A percentile compares a stretch with the other conserved stretches of the same genome.
Conservation (phyloP, 2,329 filamentous ascomycete species). For the Fusarium staphyleae region DNA sequence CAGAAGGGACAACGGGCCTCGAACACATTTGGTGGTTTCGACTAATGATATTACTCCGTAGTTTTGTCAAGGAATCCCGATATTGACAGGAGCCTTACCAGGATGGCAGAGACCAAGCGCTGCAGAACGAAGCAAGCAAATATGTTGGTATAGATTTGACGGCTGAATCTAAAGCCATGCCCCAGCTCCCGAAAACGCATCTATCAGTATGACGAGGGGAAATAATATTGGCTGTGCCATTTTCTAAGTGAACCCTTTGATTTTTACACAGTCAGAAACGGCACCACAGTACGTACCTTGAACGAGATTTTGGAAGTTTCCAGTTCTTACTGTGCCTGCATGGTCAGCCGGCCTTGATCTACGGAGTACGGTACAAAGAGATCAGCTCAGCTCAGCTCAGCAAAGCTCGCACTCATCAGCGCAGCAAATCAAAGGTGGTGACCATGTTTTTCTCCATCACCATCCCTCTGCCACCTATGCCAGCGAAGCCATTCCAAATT, state of each 20-base stretch:
- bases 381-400: not conserved
- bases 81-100: too few species aligned
- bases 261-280: not conserved
- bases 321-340: conserved; percentile 4
- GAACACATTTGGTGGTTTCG: too few species aligned
- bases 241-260: not conserved
- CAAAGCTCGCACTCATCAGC: not conserved
- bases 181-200: not conserved
- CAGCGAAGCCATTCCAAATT: not conserved
- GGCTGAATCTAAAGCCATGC: not conserved
- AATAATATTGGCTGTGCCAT: not conserved
- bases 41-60: too few species aligned
- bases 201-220: not conserved
- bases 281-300: not conserved
- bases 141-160: not conserved
- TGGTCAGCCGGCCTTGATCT: conserved; percentile 2
- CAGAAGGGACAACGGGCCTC: too few species aligned
- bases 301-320: not conserved
- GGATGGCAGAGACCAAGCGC: conserved; percentile 3
- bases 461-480: not conserved
- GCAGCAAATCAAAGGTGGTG: not conserved
- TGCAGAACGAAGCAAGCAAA: conserved; percentile 1
- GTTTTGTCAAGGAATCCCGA: too few species aligned
- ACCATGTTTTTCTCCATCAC: not conserved
- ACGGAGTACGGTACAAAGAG: too few species aligned